A percentile compares a stretch with the other conserved stretches of the same genome.
These are phyloP conservation scores for Canna indica DNA, from an alignment of 176 grass and related monocot species.

Conservation along the genomic window DNA sequence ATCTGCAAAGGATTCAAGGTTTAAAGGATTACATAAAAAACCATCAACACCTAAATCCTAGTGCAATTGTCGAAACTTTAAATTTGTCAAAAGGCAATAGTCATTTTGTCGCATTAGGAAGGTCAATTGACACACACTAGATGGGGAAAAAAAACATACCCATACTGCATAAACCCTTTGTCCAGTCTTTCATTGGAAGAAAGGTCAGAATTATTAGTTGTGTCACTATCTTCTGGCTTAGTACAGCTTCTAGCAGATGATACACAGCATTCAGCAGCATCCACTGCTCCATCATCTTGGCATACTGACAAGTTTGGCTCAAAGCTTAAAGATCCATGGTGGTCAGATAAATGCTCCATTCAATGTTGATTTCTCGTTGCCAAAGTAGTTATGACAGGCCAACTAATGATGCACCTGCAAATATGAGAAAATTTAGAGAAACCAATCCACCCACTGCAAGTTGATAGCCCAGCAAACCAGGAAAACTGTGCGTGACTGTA, in stretches of 20 bases:
- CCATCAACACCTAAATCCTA: neutral
- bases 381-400: constrained; percentile 19
- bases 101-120: neutral
- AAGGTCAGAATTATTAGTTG: constrained; percentile 16
- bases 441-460: constrained; percentile 39
- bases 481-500: constrained; percentile 31
- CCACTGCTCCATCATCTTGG: constrained; percentile 21
- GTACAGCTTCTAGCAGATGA: constrained; percentile 12
- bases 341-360: constrained; percentile 33
- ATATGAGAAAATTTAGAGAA: constrained; percentile 50
- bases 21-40: neutral
- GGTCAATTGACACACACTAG: neutral
- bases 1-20: constrained; percentile 30
- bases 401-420: constrained; percentile 69
- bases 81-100: neutral
- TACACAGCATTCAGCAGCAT: neutral
- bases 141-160: constrained; percentile 40
- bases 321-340: constrained; percentile 16
- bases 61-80: neutral
- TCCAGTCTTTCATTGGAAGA: constrained; percentile 30
- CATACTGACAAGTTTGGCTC: constrained; percentile 29
- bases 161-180: constrained; percentile 67
- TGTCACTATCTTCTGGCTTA: constrained; percentile 11
- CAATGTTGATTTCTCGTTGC: constrained; percentile 12
- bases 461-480: constrained; percentile 28